These are phyloP conservation scores for Phytophthora sansomeana DNA, from an alignment of 352 stramenopile genomes.

Conservation along the genomic window DNA sequence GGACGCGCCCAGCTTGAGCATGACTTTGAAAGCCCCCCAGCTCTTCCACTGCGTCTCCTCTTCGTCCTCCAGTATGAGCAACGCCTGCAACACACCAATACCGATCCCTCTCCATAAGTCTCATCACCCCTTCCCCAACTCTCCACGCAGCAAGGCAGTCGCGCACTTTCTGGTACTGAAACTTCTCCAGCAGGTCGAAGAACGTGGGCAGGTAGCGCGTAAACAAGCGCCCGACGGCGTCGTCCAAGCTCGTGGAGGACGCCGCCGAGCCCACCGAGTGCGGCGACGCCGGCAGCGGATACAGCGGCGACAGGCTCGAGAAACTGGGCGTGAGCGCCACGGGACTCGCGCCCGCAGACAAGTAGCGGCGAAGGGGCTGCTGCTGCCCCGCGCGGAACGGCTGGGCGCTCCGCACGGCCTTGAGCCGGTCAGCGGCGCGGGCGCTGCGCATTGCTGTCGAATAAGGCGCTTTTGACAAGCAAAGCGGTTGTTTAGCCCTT, in stretches of 20 bases:
- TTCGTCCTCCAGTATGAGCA: slow-evolving; percentile 51
- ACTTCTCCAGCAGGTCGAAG: slow-evolving; percentile 69
- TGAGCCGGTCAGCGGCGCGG: slow-evolving; percentile 6
- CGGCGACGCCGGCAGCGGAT: slow-evolving; percentile 41
- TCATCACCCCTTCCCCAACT: background rate
- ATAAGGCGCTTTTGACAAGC: background rate
- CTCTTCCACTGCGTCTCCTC: slow-evolving; percentile 54
- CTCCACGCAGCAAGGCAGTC: background rate
- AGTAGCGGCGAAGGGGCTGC: slow-evolving; percentile 30
- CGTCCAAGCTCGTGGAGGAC: slow-evolving; percentile 42
- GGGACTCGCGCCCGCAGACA: slow-evolving; percentile 55
- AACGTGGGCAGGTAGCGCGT: slow-evolving; percentile 63
- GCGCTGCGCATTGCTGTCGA: slow-evolving; percentile 11
- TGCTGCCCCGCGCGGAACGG: slow-evolving; percentile 19
- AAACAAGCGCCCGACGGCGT: slow-evolving; percentile 57
- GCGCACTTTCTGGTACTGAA: slow-evolving; percentile 59
- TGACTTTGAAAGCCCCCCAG: slow-evolving; percentile 61
- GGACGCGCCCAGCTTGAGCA: slow-evolving; percentile 64
- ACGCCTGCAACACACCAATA: slow-evolving; percentile 35
- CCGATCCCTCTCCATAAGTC: background rate
- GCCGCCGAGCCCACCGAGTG: slow-evolving; percentile 27
- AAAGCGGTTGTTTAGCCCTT: too few species aligned
- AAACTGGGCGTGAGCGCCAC: slow-evolving; percentile 54
- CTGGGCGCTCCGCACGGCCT: slow-evolving; percentile 35
- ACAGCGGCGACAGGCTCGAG: slow-evolving; percentile 53